Evolutionary conservation across 2,329 filamentous ascomycete species (phyloP).

Genomic region (Calonectria pteridis): DNA sequence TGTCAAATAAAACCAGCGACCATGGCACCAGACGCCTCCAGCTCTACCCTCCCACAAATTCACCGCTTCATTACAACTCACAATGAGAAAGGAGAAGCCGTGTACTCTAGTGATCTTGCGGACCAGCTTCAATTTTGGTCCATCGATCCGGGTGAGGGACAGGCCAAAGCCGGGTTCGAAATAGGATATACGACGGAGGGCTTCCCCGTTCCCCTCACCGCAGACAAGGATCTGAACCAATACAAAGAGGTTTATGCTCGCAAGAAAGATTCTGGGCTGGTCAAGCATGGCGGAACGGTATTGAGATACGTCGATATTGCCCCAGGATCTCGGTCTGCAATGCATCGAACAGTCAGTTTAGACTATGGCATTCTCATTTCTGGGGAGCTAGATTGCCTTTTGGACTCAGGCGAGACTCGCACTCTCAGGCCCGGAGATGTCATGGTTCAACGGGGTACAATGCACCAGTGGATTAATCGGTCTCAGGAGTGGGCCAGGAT

Average conservation of each 20-base stretch:
- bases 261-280: background rate
- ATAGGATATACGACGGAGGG: background rate
- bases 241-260: background rate
- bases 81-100: background rate
- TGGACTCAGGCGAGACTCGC: slow-evolving; percentile 22
- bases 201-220: background rate
- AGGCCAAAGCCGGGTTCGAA: background rate
- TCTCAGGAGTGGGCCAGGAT: slow-evolving; percentile 12
- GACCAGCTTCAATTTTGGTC: background rate
- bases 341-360: slow-evolving; percentile 28
- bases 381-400: slow-evolving; percentile 22
- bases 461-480: slow-evolving; percentile 25
- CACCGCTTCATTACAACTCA: background rate
- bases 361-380: slow-evolving; percentile 23
- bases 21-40: background rate
- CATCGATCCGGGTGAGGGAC: background rate
- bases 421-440: background rate
- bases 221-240: background rate
- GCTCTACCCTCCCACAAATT: background rate
- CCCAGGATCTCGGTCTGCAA: background rate
- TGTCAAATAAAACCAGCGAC: background rate
- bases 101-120: background rate
- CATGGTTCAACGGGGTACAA: slow-evolving; percentile 24
- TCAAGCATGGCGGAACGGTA: slow-evolving; percentile 3
- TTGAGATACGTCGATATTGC: slow-evolving; percentile 12